Base-by-base conservation (phyloP, 768 basidiomycete species). In the Leucosporidium scottii region DNA sequence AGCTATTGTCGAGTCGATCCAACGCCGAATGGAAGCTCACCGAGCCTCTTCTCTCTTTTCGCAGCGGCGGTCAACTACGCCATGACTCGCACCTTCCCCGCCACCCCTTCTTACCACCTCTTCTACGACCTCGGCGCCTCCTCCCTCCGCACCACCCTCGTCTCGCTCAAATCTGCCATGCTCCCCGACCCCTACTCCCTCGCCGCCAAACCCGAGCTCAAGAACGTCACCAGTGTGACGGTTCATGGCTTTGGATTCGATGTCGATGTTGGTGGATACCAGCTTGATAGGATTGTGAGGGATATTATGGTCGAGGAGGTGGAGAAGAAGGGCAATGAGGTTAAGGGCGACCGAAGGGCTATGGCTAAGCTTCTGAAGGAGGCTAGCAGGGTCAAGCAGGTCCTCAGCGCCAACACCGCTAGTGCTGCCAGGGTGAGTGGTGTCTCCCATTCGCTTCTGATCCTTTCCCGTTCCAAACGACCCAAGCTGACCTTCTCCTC, bases 341-440 rank as follows among this genome's bases (percentile, higher is more conserved):
- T 72, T 76, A 85, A 87, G 69, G 83, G 92, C 48, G 83, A 84
- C 34, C 81, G 81, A 71, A 83, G 86, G 64, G 93, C 88, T 2
- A 88, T 96, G 87, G 89, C 90, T 7, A 94, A 93, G 78, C 80
- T 98, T 9, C 88, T 90, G 85, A 94, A 93, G 77, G 96, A 99
- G 79, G 91, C 94, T 1, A 85, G 84, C 23, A 84, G 93, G 67
- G 84, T 97, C 73, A 99, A 98, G 81, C 83, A 86, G 12, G 88
- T 99, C 71, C 79, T 99, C 67, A 96, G 92, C 77, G 96, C 94
- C 48, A 99, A 99, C 75, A 81, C 82, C 20, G 93, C 94, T 39
- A 87, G 87, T 10, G 81, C 79, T 49, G 84, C 89, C 5, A 82
- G 84, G 68, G 91, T 91, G 77, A 78, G 85, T 77, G n/a, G 8